Evolutionary conservation across 768 basidiomycete species (phyloP).

Genomic region (Suillus ampliporus): DNA sequence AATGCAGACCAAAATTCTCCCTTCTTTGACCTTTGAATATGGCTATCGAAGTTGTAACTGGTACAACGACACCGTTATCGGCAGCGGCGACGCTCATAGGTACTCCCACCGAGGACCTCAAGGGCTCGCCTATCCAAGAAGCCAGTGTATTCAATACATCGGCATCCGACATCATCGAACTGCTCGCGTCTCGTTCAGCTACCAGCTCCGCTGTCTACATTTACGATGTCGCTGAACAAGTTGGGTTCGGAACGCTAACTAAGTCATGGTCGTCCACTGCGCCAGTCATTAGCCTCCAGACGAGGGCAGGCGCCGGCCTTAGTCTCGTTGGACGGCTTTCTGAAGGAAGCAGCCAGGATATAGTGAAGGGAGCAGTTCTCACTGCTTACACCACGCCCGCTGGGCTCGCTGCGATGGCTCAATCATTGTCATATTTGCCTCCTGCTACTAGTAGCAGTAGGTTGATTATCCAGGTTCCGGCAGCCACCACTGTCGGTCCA

Average conservation of each 20-base stretch:
- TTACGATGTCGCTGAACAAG: slow-evolving; percentile 84
- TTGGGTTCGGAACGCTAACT: slow-evolving; percentile 78
- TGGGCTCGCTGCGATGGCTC: slow-evolving; percentile 85
- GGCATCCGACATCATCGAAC: slow-evolving; percentile 72
- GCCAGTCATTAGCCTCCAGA: slow-evolving; percentile 74
- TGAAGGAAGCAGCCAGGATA: slow-evolving; percentile 77
- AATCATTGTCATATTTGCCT: slow-evolving; percentile 77
- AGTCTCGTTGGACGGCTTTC: slow-evolving; percentile 80
- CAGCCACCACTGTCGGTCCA: slow-evolving; percentile 67
- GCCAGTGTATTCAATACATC: slow-evolving; percentile 30
- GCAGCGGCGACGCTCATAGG: slow-evolving; percentile 41
- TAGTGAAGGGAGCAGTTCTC: slow-evolving; percentile 60
- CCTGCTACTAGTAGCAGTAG: slow-evolving; percentile 63
- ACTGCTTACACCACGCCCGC: slow-evolving; percentile 83
- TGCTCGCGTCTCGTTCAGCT: slow-evolving; percentile 59
- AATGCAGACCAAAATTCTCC: slow-evolving; percentile 5
- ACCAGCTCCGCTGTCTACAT: slow-evolving; percentile 74
- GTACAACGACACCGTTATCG: slow-evolving; percentile 34
- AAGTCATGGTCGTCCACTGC: slow-evolving; percentile 66
- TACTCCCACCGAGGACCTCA: slow-evolving; percentile 37
- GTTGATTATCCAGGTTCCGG: slow-evolving; percentile 84
- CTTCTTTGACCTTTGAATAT: slow-evolving; percentile 15
- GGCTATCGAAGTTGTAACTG: slow-evolving; percentile 30
- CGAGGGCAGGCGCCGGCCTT: slow-evolving; percentile 83
- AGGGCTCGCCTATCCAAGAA: slow-evolving; percentile 19